Evolutionary conservation across 495 filamentous ascomycete species (phyloP).

Genomic region (Penicilliopsis zonata): DNA sequence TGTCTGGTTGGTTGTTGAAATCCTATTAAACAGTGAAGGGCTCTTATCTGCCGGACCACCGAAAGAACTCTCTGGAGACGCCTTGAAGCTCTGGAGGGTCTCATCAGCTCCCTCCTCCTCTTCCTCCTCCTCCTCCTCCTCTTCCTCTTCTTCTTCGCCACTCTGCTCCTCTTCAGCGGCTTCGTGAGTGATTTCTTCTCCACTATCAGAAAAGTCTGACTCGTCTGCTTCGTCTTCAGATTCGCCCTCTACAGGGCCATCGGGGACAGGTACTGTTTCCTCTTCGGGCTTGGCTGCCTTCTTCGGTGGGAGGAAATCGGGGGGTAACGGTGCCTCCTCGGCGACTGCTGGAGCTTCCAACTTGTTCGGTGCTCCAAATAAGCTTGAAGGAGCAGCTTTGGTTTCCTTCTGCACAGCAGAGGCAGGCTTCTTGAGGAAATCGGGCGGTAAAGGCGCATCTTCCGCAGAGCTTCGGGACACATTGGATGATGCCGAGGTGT

Average conservation of each 20-base stretch:
- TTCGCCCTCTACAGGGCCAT: slow-evolving; percentile 16
- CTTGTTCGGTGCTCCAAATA: slow-evolving; percentile 28
- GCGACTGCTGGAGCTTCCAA: slow-evolving; percentile 10
- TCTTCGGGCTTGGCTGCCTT: slow-evolving; percentile 16
- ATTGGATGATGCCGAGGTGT: slow-evolving; percentile 58
- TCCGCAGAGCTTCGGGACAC: slow-evolving; percentile 35
- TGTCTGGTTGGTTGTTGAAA: slow-evolving; percentile 11
- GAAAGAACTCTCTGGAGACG: slow-evolving; percentile 58
- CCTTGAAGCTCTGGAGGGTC: slow-evolving; percentile 35
- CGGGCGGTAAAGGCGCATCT: slow-evolving; percentile 31
- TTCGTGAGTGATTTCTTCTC: slow-evolving; percentile 38
- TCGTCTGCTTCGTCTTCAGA: slow-evolving; percentile 19
- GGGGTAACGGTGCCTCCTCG: slow-evolving; percentile 26
- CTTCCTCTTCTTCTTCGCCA: slow-evolving; percentile 14
- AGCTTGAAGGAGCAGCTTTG: slow-evolving; percentile 44
- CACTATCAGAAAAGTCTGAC: slow-evolving; percentile 15
- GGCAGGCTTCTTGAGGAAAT: slow-evolving; percentile 10
- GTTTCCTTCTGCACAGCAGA: slow-evolving; percentile 8
- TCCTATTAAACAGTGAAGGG: slow-evolving; percentile 27
- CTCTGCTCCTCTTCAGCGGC: slow-evolving; percentile 38
- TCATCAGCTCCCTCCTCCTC: slow-evolving; percentile 31
- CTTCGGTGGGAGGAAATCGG: slow-evolving; percentile 16
- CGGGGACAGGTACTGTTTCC: slow-evolving; percentile 14
- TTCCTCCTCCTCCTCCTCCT: slow-evolving; percentile 19
- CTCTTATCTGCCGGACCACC: slow-evolving; percentile 28